phyloP scores from a whole-genome alignment of 805 yeast species.

The Debaryomyces castellii region DNA sequence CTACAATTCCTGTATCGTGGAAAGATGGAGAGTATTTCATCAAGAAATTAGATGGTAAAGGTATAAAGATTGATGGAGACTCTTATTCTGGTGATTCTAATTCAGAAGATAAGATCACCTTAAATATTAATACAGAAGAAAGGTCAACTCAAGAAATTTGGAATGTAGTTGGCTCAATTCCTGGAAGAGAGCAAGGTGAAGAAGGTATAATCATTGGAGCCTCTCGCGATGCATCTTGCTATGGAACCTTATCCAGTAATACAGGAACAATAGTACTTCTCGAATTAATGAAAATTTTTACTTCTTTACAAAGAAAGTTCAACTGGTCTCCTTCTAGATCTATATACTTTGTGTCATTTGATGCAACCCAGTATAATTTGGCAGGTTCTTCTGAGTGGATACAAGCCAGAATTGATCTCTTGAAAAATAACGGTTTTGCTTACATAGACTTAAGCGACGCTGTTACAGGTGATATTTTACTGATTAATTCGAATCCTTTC shows the following conservation, averaged over 20 bases:
- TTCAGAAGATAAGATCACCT: slow-evolving; percentile 15
- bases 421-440: slow-evolving; percentile 61
- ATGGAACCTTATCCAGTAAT: slow-evolving; percentile 70
- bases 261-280: slow-evolving; percentile 75
- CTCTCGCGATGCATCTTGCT: slow-evolving; percentile 71
- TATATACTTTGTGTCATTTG: slow-evolving; percentile 80
- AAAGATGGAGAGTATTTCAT: slow-evolving; percentile 51
- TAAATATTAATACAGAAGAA: slow-evolving; percentile 37
- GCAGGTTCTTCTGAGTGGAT: slow-evolving; percentile 87
- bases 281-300: slow-evolving; percentile 68
- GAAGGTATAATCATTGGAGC: slow-evolving; percentile 80
- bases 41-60: slow-evolving; percentile 30
- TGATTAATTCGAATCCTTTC: slow-evolving; percentile 64
- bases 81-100: slow-evolving; percentile 25
- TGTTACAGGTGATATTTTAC: slow-evolving; percentile 52
- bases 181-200: slow-evolving; percentile 77
- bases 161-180: slow-evolving; percentile 76
- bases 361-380: slow-evolving; percentile 73
- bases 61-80: slow-evolving; percentile 29
- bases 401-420: slow-evolving; percentile 51
- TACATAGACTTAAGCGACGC: slow-evolving; percentile 75
- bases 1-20: slow-evolving; percentile 77
- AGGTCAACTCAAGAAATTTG: slow-evolving; percentile 64
- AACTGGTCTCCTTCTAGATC: slow-evolving; percentile 85
- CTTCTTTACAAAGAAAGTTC: slow-evolving; percentile 58